Conservation (phyloP, 805 yeast genomes). For the Candida nitratophila region DNA sequence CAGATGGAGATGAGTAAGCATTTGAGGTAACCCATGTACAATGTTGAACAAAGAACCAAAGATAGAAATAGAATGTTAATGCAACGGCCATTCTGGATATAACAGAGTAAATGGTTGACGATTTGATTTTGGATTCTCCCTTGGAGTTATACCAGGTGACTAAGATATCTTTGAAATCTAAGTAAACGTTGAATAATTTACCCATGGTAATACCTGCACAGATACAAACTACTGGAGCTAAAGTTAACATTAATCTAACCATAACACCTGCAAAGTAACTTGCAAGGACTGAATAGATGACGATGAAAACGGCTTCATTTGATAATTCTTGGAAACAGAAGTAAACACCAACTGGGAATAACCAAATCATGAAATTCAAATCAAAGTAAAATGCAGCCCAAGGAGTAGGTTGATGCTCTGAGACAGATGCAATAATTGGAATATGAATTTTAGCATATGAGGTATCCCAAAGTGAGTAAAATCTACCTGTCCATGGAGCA, state of each 20-base stretch:
- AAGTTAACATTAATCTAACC: constrained; percentile 95
- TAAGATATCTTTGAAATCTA: constrained; percentile 41
- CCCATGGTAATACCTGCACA: constrained; percentile 86
- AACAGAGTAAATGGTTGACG: constrained; percentile 24
- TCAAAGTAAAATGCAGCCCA: constrained; percentile 99
- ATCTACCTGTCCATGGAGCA: constrained; percentile 99
- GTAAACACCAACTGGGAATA: constrained; percentile 97
- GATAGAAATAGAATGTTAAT: constrained; percentile 63
- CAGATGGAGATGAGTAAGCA: constrained; percentile 97
- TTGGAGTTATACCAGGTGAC: constrained; percentile 5
- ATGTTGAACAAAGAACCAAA: constrained; percentile 79
- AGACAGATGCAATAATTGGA: constrained; percentile 97
- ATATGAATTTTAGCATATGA: constrained; percentile 95
- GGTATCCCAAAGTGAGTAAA: constrained; percentile 97
- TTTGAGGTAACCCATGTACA: constrained; percentile 96
- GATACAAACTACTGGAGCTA: constrained; percentile 95
- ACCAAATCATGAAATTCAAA: constrained; percentile 87
- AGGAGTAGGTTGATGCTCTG: constrained; percentile 99
- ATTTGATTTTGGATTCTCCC: not conserved
- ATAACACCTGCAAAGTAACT: constrained; percentile 98
- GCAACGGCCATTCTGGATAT: constrained; percentile 58
- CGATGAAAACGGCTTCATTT: constrained; percentile 88
- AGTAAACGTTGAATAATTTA: constrained; percentile 73
- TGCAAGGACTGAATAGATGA: constrained; percentile 87
- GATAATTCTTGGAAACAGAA: constrained; percentile 81